A percentile compares a stretch with the other conserved stretches of the same genome.
Evolutionary conservation across 108 stramenopile species (phyloP).

Genomic region (Aurantiochytrium sp.): DNA sequence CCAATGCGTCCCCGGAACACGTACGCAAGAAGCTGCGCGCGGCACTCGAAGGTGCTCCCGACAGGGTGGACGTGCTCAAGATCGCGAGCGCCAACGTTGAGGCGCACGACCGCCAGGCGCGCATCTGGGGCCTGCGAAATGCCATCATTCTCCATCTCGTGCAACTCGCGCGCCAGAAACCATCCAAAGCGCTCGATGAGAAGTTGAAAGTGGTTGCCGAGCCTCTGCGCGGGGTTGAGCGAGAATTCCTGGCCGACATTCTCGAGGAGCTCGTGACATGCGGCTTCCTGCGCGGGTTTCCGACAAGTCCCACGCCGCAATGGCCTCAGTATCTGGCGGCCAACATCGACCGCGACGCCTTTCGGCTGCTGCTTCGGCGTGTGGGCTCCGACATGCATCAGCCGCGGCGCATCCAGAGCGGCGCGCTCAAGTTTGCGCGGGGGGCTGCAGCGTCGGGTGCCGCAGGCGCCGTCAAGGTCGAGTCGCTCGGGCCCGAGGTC

Average conservation of each 20-base stretch:
- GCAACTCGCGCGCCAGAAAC: not conserved
- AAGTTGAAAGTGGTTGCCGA: not conserved
- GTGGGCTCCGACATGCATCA: not conserved
- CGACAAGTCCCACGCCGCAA: not conserved
- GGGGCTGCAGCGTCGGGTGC: not conserved
- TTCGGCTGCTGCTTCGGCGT: not conserved
- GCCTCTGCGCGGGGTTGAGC: not conserved
- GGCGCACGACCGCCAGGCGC: not conserved
- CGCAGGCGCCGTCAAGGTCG: not conserved
- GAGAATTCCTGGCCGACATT: not conserved
- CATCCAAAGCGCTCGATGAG: not conserved
- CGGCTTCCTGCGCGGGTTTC: not conserved
- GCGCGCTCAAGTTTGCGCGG: not conserved
- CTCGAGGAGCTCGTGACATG: not conserved
- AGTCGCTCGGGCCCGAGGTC: not conserved
- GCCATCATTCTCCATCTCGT: not conserved
- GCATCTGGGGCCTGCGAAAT: not conserved
- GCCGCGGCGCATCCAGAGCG: not conserved
- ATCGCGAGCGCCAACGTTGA: not conserved
- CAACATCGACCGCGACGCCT: not conserved
- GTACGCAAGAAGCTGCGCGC: not conserved
- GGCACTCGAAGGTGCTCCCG: not conserved
- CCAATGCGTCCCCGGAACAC: not conserved
- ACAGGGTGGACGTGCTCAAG: not conserved
- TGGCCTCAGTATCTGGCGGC: not conserved